phyloP scores from a whole-genome alignment of 1,139 yeast species.

The Nakaseomyces bracarensis region DNA sequence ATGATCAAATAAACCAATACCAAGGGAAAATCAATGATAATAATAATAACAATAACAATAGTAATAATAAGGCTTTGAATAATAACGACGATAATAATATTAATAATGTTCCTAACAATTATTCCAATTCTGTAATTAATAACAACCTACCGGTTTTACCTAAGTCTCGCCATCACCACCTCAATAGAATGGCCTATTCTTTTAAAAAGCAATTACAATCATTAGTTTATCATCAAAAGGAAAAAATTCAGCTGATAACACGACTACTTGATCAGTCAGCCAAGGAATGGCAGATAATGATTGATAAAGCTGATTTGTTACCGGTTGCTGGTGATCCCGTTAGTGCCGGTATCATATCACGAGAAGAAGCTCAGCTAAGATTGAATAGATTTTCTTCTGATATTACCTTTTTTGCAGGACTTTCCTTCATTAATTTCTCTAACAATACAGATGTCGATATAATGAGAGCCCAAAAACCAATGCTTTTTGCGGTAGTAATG shows the following conservation, averaged over 20 bases:
- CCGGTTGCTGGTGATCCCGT: conserved; percentile 38
- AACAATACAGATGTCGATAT: conserved; percentile 38
- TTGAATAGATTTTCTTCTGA: conserved; percentile 37
- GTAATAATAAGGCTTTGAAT: neutral
- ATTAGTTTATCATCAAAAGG: conserved; percentile 23
- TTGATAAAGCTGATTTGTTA: conserved; percentile 19
- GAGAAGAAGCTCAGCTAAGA: conserved; percentile 44
- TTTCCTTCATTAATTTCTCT: conserved; percentile 50
- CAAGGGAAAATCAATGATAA: neutral
- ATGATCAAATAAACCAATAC: neutral
- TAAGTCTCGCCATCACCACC: neutral
- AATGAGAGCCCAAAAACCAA: conserved; percentile 47
- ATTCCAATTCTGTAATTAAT: too few relatives aligned
- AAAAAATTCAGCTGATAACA: conserved; percentile 19
- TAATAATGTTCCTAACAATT: too few relatives aligned
- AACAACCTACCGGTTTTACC: neutral
- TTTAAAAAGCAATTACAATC: conserved; percentile 23
- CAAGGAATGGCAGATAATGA: conserved; percentile 22
- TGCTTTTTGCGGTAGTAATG: conserved; percentile 57
- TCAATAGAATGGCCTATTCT: conserved; percentile 15
- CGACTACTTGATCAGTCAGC: conserved; percentile 19
- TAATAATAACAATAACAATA: neutral
- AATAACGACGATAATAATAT: too few relatives aligned
- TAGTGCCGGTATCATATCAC: conserved; percentile 38
- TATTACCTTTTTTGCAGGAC: conserved; percentile 35